Evolutionary conservation across 495 filamentous ascomycete species (phyloP).

Genomic region (Neurospora cerealis): DNA sequence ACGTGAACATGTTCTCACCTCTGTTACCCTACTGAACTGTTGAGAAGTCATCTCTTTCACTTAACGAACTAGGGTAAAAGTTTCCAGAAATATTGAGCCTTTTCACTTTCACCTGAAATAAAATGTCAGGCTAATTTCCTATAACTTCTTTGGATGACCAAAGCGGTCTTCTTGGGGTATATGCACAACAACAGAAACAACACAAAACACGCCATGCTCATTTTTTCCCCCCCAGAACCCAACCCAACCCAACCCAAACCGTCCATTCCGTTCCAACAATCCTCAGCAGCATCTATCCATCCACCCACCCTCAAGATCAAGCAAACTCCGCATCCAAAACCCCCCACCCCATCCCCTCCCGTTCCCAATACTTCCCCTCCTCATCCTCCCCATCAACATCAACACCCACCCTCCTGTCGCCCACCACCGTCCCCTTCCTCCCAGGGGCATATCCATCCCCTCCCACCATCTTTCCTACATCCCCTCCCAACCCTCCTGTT

Average conservation of each 20-base stretch:
- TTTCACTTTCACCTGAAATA: too few species aligned
- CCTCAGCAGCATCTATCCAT: too few species aligned
- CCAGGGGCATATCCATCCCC: not conserved
- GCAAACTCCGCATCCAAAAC: constrained; percentile 11
- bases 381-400: constrained; percentile 2
- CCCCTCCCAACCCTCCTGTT: too few species aligned
- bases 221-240: not conserved
- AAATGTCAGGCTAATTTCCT: not conserved
- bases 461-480: not conserved
- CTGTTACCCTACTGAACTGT: too few species aligned
- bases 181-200: not conserved
- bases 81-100: too few species aligned
- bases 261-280: too few species aligned
- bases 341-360: constrained; percentile 9
- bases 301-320: too few species aligned
- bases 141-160: not conserved
- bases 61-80: too few species aligned
- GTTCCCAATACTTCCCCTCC: constrained; percentile 2
- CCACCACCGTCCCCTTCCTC: not conserved
- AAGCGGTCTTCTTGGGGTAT: not conserved
- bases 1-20: too few species aligned
- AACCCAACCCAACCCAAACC: not conserved
- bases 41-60: too few species aligned
- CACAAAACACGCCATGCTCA: not conserved
- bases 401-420: not conserved